phyloP scores from a whole-genome alignment of 2,329 filamentous ascomycete genomes.

The Albifimbria verrucaria region DNA sequence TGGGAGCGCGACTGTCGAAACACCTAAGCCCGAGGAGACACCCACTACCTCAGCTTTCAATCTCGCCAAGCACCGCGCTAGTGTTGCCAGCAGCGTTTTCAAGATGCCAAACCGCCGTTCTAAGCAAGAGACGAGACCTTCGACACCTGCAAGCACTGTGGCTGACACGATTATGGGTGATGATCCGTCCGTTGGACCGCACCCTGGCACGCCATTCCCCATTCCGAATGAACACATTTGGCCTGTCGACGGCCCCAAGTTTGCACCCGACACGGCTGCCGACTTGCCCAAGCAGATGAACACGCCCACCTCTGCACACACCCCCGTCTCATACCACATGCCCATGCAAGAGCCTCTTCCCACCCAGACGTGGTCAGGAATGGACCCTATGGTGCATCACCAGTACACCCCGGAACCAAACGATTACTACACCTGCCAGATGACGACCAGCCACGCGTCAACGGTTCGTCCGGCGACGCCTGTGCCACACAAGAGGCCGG shows the following conservation, averaged over 20 bases:
- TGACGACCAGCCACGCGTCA: constrained; percentile 19
- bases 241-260: constrained; percentile 36
- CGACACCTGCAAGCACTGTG: constrained; percentile 27
- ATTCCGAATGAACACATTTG: constrained; percentile 36
- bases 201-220: constrained; percentile 37
- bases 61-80: constrained; percentile 22
- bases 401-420: neutral
- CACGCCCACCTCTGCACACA: constrained; percentile 25
- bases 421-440: constrained; percentile 14
- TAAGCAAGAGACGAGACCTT: constrained; percentile 32
- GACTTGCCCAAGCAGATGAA: constrained; percentile 27
- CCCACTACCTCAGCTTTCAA: constrained; percentile 20
- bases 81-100: constrained; percentile 24
- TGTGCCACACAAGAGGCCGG: constrained; percentile 34
- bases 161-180: constrained; percentile 30
- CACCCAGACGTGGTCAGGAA: constrained; percentile 12
- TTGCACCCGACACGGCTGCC: constrained; percentile 29
- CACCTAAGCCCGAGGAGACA: constrained; percentile 24
- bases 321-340: constrained; percentile 27
- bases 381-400: constrained; percentile 1
- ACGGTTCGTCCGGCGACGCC: constrained; percentile 33
- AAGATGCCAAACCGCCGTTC: constrained; percentile 29
- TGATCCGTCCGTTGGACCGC: constrained; percentile 30
- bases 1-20: constrained; percentile 19
- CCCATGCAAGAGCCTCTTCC: constrained; percentile 20